Base-by-base conservation (phyloP, 176 grass and related monocot species). In the Neostapfia colusana region DNA sequence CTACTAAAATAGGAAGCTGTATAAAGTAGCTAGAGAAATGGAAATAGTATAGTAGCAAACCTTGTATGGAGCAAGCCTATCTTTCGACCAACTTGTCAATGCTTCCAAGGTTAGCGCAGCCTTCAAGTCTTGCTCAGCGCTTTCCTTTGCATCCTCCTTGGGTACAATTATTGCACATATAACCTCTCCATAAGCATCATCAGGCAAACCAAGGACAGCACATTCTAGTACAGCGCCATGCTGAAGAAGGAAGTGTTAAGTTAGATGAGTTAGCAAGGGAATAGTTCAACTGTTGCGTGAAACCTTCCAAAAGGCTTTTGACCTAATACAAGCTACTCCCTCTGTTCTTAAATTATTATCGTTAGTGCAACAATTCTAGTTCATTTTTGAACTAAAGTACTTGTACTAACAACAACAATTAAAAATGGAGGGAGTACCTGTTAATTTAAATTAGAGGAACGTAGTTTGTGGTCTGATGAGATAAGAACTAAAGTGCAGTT, bases 1-100 rank as follows among this genome's bases (percentile, higher is more conserved):
- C n/a, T 48, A n/a, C n/a, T n/a, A n/a, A n/a, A n/a, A n/a, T n/a
- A n/a, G n/a, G n/a, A n/a, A n/a, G n/a, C n/a, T n/a, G n/a, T 31
- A 76, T 46, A 80, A 67, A 72, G 76, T 28, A 24, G 27, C 43
- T 31, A 36, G 24, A 11, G 17, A 67, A 74, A 64, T 13, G 12
- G 35, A 31, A 70, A 69, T 20, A 14, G 17, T 83, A 37, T 55
- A 58, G 81, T 49, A 53, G 42, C 69, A 79, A 83, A 98, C 95
- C 95, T 98, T 98, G 67, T 98, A 93, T 84, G 95, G 95, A 84
- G 95, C 95, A 75, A 98, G 84, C 74, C 76, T 98, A 78, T 98
- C 87, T 81, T 89, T 93, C 6, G 91, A 86, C 95, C 95, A 98
- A 77, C 58, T 86, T 38, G 79, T 65, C 69, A 98, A 85, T 55